These are phyloP conservation scores for Calonectria hawksworthii DNA, from an alignment of 2,329 filamentous ascomycete genomes.

Conservation along the genomic window DNA sequence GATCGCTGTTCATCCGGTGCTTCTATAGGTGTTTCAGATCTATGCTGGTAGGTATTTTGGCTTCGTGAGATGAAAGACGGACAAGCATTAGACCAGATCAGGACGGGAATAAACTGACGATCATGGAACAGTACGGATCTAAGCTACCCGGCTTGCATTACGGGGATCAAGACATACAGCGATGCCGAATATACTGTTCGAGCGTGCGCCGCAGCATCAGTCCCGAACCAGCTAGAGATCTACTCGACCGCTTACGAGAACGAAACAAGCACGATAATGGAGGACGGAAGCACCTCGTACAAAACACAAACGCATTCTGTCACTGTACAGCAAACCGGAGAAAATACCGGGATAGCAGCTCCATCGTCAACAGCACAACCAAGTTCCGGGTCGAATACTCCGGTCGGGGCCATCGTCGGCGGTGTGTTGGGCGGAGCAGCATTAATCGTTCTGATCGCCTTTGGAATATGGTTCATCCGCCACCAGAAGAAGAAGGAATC, in stretches of 20 bases:
- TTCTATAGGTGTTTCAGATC: background rate
- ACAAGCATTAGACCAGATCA: too few species aligned
- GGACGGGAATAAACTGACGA: background rate
- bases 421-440: conserved; percentile 13
- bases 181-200: background rate
- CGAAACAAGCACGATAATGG: background rate
- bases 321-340: background rate
- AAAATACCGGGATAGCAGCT: background rate
- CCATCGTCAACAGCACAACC: background rate
- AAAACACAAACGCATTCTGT: background rate
- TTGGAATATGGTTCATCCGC: conserved; percentile 21
- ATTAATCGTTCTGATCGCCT: conserved; percentile 3
- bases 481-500: conserved; percentile 17
- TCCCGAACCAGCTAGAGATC: background rate
- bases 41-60: background rate
- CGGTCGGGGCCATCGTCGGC: conserved; percentile 18
- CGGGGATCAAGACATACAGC: conserved; percentile 2
- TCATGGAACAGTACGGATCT: background rate
- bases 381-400: background rate
- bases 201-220: background rate
- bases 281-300: background rate
- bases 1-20: background rate
- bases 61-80: background rate
- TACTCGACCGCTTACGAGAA: background rate
- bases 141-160: background rate